phyloP scores from a whole-genome alignment of 164 flowering plant species.

The Berberis vulgaris region DNA sequence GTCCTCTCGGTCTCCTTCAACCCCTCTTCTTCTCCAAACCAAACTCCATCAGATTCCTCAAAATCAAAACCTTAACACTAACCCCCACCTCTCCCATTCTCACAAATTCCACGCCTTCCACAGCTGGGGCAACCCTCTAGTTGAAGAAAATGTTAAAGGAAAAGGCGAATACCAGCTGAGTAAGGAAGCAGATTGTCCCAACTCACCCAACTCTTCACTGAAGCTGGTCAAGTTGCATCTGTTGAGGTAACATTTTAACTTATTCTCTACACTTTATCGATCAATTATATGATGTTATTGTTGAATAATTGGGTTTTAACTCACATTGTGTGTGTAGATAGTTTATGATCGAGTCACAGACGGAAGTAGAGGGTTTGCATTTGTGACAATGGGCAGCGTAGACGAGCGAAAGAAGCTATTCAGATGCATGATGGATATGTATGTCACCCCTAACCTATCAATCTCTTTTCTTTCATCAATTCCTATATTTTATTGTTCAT shows the following conservation, averaged over 20 bases:
- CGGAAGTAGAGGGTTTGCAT: conserved; percentile 88
- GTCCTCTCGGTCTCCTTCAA: too few relatives aligned
- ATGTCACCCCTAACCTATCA: conserved; percentile 23
- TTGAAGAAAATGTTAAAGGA: too few relatives aligned
- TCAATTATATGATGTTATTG: background rate
- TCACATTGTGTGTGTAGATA: conserved; percentile 36
- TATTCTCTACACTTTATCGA: background rate
- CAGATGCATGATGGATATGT: conserved; percentile 79
- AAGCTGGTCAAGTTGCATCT: conserved; percentile 57
- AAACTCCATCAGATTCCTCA: too few relatives aligned
- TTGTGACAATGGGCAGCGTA: conserved; percentile 68
- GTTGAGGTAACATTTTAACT: conserved; percentile 35
- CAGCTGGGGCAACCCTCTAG: too few relatives aligned
- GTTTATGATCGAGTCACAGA: conserved; percentile 74
- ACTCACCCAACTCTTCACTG: conserved; percentile 47
- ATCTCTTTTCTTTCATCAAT: background rate
- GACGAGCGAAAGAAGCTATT: conserved; percentile 81
- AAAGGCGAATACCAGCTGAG: too few relatives aligned
- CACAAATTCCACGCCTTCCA: too few relatives aligned
- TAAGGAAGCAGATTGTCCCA: too few relatives aligned
- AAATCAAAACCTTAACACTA: too few relatives aligned
- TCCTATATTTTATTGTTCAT: too few relatives aligned
- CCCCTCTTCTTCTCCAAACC: too few relatives aligned
- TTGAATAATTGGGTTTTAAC: background rate
- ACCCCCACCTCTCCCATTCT: too few relatives aligned